These are phyloP conservation scores for Spongispora temasekensis DNA, from an alignment of 1,284 basidiomycete species.

Conservation along the genomic window DNA sequence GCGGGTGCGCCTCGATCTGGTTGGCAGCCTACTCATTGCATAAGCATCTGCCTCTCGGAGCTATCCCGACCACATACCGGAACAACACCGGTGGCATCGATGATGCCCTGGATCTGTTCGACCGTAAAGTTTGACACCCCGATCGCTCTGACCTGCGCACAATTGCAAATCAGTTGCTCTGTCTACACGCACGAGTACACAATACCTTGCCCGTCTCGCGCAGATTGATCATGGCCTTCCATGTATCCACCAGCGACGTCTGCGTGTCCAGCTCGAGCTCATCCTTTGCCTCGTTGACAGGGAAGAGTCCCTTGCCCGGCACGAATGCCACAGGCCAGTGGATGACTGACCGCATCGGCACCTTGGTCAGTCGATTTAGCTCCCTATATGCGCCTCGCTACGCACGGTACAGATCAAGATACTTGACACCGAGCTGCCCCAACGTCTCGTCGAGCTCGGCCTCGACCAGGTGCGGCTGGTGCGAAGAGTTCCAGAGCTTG, in stretches of 20 bases:
- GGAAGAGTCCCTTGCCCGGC: slow-evolving; percentile 61
- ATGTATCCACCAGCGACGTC: slow-evolving; percentile 74
- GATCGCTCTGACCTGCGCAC: slow-evolving; percentile 52
- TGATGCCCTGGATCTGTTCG: slow-evolving; percentile 67
- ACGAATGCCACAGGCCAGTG: slow-evolving; percentile 88
- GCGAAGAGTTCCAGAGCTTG: slow-evolving; percentile 77
- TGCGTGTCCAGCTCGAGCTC: slow-evolving; percentile 60
- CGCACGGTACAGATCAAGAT: slow-evolving; percentile 79
- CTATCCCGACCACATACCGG: slow-evolving; percentile 45
- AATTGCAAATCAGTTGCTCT: no score
- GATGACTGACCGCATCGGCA: slow-evolving; percentile 55
- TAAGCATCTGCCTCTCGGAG: slow-evolving; percentile 1
- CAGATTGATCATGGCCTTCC: slow-evolving; percentile 77
- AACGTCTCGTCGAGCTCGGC: slow-evolving; percentile 76
- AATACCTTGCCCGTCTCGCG: slow-evolving; percentile 45
- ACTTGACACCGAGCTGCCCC: slow-evolving; percentile 67
- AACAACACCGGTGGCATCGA: slow-evolving; percentile 72
- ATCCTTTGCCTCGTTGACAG: slow-evolving; percentile 44
- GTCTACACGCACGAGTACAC: not conserved
- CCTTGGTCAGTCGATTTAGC: not conserved
- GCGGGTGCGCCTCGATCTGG: slow-evolving; percentile 86
- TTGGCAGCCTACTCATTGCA: slow-evolving; percentile 53
- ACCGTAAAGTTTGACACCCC: slow-evolving; percentile 85
- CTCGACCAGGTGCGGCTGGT: slow-evolving; percentile 65
- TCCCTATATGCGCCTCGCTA: slow-evolving; percentile 10